Evolutionary conservation across 345 rosid genomes (phyloP).

Genomic region (Acer campestre): DNA sequence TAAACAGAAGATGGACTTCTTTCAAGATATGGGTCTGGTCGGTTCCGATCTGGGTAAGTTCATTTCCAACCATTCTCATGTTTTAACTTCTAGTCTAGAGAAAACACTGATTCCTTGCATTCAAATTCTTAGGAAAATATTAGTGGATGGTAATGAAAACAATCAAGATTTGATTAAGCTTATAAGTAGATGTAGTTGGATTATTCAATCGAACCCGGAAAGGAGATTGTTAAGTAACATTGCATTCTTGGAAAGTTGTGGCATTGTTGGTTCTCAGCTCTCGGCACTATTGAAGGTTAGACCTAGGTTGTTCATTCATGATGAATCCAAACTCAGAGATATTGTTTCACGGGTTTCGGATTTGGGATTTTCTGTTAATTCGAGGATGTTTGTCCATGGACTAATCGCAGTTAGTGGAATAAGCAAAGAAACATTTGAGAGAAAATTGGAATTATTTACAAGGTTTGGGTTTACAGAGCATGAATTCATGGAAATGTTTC

Average conservation of each 20-base stretch:
- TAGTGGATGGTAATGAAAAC: slow-evolving; percentile 17
- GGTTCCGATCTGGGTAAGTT: slow-evolving; percentile 22
- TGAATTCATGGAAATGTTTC: slow-evolving; percentile 32
- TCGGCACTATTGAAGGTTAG: slow-evolving; percentile 20
- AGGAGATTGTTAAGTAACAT: slow-evolving; percentile 28
- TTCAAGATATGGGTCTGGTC: slow-evolving; percentile 30
- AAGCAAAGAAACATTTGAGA: slow-evolving; percentile 28
- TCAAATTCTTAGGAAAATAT: slow-evolving; percentile 27
- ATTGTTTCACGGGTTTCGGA: slow-evolving; percentile 25
- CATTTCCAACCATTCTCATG: slow-evolving; percentile 9
- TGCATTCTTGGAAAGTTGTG: slow-evolving; percentile 30
- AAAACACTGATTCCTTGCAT: slow-evolving; percentile 30
- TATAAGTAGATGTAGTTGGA: too few species aligned
- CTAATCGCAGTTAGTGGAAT: slow-evolving; percentile 29
- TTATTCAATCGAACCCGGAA: too few species aligned
- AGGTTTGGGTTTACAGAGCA: slow-evolving; percentile 34
- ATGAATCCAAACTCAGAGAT: slow-evolving; percentile 22
- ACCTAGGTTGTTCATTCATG: slow-evolving; percentile 32
- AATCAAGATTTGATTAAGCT: slow-evolving; percentile 4
- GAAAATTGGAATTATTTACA: slow-evolving; percentile 30
- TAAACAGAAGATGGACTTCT: slow-evolving; percentile 33
- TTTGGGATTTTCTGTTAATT: slow-evolving; percentile 40
- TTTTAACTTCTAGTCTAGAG: slow-evolving; percentile 30
- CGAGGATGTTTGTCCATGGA: slow-evolving; percentile 47
- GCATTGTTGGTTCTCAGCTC: slow-evolving; percentile 40